Percentiles rank a stretch among this genome's conserved stretches.
These are phyloP conservation scores for Tanacetum coccineum DNA, from an alignment of 129 eudicot species.

Conservation along the genomic window DNA sequence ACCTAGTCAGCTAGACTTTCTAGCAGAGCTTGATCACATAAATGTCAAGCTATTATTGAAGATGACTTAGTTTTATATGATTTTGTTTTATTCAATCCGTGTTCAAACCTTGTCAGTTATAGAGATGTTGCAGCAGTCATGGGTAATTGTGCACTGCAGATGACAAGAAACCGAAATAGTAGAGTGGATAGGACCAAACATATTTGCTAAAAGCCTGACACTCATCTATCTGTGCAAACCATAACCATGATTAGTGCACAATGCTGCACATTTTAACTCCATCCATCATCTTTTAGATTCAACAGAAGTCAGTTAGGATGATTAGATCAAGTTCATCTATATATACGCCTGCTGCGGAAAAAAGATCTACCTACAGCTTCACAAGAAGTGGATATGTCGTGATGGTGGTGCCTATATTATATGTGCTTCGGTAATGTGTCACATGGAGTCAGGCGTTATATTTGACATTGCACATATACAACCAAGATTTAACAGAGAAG, in stretches of 20 bases:
- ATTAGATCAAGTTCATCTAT: too few species aligned
- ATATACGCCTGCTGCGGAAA: too few species aligned
- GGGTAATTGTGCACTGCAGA: neutral
- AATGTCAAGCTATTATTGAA: neutral
- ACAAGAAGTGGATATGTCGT: too few species aligned
- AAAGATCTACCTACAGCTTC: too few species aligned
- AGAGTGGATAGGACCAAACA: neutral
- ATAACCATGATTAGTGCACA: neutral
- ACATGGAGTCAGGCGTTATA: neutral
- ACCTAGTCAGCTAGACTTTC: too few species aligned
- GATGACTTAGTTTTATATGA: neutral
- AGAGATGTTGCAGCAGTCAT: neutral
- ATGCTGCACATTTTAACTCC: neutral
- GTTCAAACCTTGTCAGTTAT: neutral
- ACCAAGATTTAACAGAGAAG: neutral
- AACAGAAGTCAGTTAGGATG: too few species aligned
- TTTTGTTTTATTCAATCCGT: neutral
- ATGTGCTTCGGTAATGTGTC: neutral
- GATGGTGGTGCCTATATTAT: neutral
- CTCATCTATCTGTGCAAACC: neutral
- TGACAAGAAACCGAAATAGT: neutral
- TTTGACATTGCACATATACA: neutral
- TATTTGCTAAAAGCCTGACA: neutral
- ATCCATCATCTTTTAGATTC: too few species aligned
- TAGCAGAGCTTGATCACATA: neutral